Conservation (phyloP, 345 rosid species). For the Brassica nigra region DNA sequence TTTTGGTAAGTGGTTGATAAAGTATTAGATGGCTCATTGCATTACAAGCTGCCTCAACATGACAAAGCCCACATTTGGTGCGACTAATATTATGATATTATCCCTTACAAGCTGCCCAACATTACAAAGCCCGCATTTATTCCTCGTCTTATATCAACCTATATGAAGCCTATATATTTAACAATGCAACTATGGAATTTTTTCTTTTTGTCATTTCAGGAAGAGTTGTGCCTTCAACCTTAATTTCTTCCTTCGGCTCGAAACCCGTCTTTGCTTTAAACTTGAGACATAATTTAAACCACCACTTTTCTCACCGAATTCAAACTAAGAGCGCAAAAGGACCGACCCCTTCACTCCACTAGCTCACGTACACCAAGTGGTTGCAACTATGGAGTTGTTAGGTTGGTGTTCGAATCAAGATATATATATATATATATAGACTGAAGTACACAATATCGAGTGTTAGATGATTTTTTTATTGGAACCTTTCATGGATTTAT, state of each 20-base stretch:
- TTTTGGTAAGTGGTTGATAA: too few relatives aligned
- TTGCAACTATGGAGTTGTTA: background rate
- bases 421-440: background rate
- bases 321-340: too few relatives aligned
- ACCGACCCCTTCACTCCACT: too few relatives aligned
- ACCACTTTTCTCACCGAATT: too few relatives aligned
- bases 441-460: background rate
- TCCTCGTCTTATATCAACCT: background rate
- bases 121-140: background rate
- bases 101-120: background rate
- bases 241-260: too few relatives aligned
- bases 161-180: background rate
- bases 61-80: background rate
- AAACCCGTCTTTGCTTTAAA: too few relatives aligned
- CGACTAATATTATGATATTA: background rate
- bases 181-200: background rate
- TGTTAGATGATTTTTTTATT: background rate
- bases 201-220: too few relatives aligned
- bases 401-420: background rate
- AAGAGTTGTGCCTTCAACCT: too few relatives aligned
- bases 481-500: background rate
- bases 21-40: too few relatives aligned
- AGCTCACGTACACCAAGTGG: too few relatives aligned
- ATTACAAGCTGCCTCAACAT: background rate
- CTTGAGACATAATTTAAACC: too few relatives aligned